Percentiles rank a stretch among this genome's conserved stretches.
Conservation (phyloP, 2,329 filamentous ascomycete species). For the Incumbomyces delicatus region DNA sequence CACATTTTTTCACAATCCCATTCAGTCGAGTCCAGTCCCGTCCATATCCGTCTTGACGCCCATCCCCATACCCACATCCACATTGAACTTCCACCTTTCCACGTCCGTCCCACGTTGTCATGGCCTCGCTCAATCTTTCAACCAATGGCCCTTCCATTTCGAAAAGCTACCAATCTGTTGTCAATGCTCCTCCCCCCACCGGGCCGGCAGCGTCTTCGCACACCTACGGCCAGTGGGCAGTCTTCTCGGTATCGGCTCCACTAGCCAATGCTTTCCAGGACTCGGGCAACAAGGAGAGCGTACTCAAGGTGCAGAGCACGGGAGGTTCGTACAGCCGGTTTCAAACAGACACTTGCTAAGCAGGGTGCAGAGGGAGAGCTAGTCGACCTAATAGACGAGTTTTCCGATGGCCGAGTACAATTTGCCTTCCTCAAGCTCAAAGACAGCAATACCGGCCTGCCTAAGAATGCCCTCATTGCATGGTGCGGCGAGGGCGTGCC, state of each 20-base stretch:
- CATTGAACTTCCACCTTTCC: too few species aligned
- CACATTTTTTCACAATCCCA: too few species aligned
- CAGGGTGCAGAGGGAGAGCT: constrained; percentile 69
- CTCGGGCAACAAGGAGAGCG: constrained; percentile 75
- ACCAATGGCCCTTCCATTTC: constrained; percentile 69
- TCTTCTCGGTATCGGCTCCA: constrained; percentile 87
- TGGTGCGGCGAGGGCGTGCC: constrained; percentile 98
- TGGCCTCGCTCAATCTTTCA: constrained; percentile 74
- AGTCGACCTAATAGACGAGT: constrained; percentile 81
- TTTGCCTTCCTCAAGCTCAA: constrained; percentile 96
- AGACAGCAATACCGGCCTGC: constrained; percentile 79
- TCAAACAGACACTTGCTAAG: constrained; percentile 19
- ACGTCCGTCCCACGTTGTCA: constrained; percentile 30
- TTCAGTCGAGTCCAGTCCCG: too few species aligned
- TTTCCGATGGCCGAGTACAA: constrained; percentile 91
- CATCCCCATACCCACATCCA: too few species aligned
- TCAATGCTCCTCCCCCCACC: constrained; percentile 50
- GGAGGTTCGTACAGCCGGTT: constrained; percentile 52
- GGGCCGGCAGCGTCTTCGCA: constrained; percentile 56
- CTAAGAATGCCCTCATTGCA: constrained; percentile 86
- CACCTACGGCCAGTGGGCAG: constrained; percentile 83
- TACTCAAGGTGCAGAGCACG: constrained; percentile 86
- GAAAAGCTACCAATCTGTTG: constrained; percentile 63
- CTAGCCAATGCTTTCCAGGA: constrained; percentile 90
- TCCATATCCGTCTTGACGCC: too few species aligned